Percentiles rank a stretch among this genome's conserved stretches.
Conservation (phyloP, 169 alveolate species). For the Pseudocohnilembus persalinus region DNA sequence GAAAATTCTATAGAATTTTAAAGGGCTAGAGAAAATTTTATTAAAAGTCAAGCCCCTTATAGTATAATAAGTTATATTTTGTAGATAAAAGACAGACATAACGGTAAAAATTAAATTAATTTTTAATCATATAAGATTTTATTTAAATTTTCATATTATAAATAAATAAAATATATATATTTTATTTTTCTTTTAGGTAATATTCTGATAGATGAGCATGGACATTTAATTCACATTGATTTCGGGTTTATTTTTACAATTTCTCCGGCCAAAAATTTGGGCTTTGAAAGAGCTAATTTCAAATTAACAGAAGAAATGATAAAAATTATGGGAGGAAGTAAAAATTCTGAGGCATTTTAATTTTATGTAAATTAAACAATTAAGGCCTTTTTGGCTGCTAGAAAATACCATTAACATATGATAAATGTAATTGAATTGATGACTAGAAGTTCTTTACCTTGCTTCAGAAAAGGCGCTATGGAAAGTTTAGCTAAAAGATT, state of each 20-base stretch:
- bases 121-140: too few relatives aligned
- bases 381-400: slow-evolving; percentile 88
- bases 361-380: slow-evolving; percentile 84
- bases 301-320: slow-evolving; percentile 97
- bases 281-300: slow-evolving; percentile 96
- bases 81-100: slow-evolving; percentile 87
- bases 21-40: slow-evolving; percentile 92
- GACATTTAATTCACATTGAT: slow-evolving; percentile 97
- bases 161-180: too few relatives aligned
- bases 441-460: slow-evolving; percentile 92
- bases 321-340: slow-evolving; percentile 91
- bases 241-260: slow-evolving; percentile 96
- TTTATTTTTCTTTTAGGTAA: too few relatives aligned
- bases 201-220: slow-evolving; percentile 91
- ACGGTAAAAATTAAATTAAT: slow-evolving; percentile 1
- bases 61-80: slow-evolving; percentile 89
- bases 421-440: slow-evolving; percentile 84
- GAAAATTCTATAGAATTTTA: slow-evolving; percentile 69
- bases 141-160: too few relatives aligned
- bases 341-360: slow-evolving; percentile 77
- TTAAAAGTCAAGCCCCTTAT: slow-evolving; percentile 94
- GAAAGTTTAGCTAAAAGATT: slow-evolving; percentile 78
- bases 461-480: slow-evolving; percentile 92
- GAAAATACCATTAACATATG: slow-evolving; percentile 88
- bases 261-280: slow-evolving; percentile 96